A percentile compares a stretch with the other conserved stretches of the same genome.
Conservation (phyloP, 2,329 filamentous ascomycete species). For the Penicillium occitanis region DNA sequence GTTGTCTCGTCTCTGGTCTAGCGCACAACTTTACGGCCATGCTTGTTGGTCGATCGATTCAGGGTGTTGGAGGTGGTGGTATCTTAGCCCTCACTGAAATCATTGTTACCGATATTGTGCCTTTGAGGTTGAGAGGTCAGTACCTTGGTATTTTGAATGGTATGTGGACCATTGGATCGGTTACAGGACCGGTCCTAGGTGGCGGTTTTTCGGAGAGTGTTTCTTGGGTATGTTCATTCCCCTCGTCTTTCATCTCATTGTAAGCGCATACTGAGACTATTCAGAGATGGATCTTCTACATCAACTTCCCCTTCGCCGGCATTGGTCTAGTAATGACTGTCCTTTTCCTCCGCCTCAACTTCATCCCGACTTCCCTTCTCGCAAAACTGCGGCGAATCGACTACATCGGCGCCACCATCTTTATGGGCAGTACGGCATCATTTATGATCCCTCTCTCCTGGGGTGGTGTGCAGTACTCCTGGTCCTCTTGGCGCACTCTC, state of each 20-base stretch:
- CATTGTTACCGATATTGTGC: slow-evolving; percentile 49
- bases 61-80: slow-evolving; percentile 54
- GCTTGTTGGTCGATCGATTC: slow-evolving; percentile 57
- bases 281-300: slow-evolving; percentile 43
- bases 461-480: slow-evolving; percentile 33
- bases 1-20: slow-evolving; percentile 54
- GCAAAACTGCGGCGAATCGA: slow-evolving; percentile 29
- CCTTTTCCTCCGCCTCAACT: slow-evolving; percentile 30
- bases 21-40: slow-evolving; percentile 49
- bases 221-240: slow-evolving; percentile 40
- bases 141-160: slow-evolving; percentile 30
- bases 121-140: slow-evolving; percentile 37
- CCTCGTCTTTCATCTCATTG: slow-evolving; percentile 40
- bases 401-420: slow-evolving; percentile 31
- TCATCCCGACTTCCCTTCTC: slow-evolving; percentile 54
- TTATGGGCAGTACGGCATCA: slow-evolving; percentile 30
- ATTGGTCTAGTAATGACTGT: slow-evolving; percentile 28
- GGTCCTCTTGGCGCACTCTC: slow-evolving; percentile 32
- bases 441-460: slow-evolving; percentile 35
- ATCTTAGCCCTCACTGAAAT: slow-evolving; percentile 45
- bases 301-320: slow-evolving; percentile 32
- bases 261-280: neutral
- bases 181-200: slow-evolving; percentile 48
- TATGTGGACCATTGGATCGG: slow-evolving; percentile 41
- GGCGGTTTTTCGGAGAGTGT: slow-evolving; percentile 29